Base-by-base conservation (phyloP, 2,329 filamentous ascomycete genomes). In the Nothophoma quercina region DNA sequence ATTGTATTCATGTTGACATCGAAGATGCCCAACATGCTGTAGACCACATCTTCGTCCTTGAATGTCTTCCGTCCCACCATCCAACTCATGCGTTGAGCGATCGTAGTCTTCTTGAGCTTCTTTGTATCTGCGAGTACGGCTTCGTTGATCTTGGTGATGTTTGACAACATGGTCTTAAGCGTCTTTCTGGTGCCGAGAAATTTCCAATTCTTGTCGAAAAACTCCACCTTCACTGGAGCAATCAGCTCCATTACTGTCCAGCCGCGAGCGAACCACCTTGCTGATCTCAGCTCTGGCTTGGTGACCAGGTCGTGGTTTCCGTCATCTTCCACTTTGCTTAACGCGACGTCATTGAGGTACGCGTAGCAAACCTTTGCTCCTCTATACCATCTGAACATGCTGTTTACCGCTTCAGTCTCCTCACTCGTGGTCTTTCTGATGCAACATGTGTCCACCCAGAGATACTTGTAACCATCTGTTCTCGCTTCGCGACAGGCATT, bases 1-100 rank as follows among this genome's bases (percentile, higher is more conserved):
- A 28, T 5, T 8, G 26, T 5, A 1, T 21, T 21, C 29, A 44
- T 26, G 41, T 44, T 26, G 8, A 59, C 36, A 23, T 46, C 59
- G 22, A 63, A 63, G 18, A 63, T 50, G 2, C 60, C 60, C 4
- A 44, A 19, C 15, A 44, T 10, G 15, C 57, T 44, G 26, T 51
- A 56, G 8, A 42, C 53, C 13, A 19, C 21, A 10, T 52, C 54
- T 38, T 53, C 49, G 9, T 53, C 39, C 8, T 18, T 55, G 10
- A 45, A 59, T 1, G 59, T 64, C 9, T 41, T 15, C 18, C 65
- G 56, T 0, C 22, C 15, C 16, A 38, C 42, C 13, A 34, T 28
- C 57, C 59, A 62, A 9, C 21, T 42, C 33, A 59, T 51, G 15
- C 57, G 51, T 10, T 57, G 40, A 0, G 43, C 43, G 12, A 52